Percentiles rank a stretch among this genome's conserved stretches.
These are phyloP conservation scores for Xylariaceae sp. DNA, from an alignment of 2,329 filamentous ascomycete species.

Conservation along the genomic window DNA sequence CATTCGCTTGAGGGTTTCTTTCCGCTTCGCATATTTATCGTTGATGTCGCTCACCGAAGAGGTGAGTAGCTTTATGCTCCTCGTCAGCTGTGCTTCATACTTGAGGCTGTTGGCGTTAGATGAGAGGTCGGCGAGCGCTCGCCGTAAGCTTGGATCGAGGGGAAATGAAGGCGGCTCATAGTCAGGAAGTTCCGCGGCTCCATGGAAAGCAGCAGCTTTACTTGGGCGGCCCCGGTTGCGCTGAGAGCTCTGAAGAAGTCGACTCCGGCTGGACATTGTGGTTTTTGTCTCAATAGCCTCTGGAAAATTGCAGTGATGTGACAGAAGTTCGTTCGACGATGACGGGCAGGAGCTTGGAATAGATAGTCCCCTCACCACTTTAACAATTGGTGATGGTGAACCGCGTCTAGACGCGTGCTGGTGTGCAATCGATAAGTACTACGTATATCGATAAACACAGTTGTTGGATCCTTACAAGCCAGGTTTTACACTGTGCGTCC, in stretches of 20 bases:
- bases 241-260: constrained; percentile 15
- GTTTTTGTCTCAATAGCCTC: too few relatives aligned
- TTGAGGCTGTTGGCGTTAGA: constrained; percentile 35
- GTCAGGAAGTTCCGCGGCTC: constrained; percentile 35
- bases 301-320: too few relatives aligned
- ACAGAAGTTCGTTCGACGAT: too few relatives aligned
- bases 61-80: constrained; percentile 40
- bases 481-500: too few relatives aligned
- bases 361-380: too few relatives aligned
- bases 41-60: constrained; percentile 45
- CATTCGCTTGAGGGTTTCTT: constrained; percentile 28
- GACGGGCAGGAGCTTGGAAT: too few relatives aligned
- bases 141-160: constrained; percentile 35
- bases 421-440: too few relatives aligned
- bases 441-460: too few relatives aligned
- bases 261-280: constrained; percentile 15
- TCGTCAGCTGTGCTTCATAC: constrained; percentile 44
- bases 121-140: constrained; percentile 39
- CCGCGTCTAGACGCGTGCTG: too few relatives aligned
- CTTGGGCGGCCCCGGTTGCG: constrained; percentile 10
- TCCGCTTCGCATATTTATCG: constrained; percentile 36
- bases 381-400: too few relatives aligned
- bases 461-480: too few relatives aligned
- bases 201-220: constrained; percentile 3
- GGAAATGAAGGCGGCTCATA: constrained; percentile 47